These are phyloP conservation scores for Apiospora sp. DNA, from an alignment of 2,329 filamentous ascomycete species.

Conservation along the genomic window DNA sequence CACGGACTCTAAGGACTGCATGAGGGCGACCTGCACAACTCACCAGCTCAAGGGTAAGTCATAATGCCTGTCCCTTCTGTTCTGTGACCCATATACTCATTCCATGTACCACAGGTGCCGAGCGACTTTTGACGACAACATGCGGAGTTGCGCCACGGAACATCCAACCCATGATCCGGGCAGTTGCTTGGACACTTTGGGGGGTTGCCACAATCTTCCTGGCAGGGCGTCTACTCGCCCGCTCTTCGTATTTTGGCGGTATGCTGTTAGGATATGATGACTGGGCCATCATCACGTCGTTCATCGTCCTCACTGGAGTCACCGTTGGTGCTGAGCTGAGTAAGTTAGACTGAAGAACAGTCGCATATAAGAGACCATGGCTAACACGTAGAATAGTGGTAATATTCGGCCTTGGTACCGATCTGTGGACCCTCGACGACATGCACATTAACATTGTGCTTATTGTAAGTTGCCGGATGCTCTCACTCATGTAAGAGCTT, in stretches of 20 bases:
- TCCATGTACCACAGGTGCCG: constrained; percentile 23
- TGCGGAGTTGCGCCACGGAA: constrained; percentile 28
- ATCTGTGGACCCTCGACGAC: constrained; percentile 34
- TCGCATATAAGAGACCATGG: not conserved
- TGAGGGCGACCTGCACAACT: constrained; percentile 26
- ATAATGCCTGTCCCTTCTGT: too few relatives aligned
- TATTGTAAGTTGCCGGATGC: constrained; percentile 29
- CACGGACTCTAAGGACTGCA: constrained; percentile 23
- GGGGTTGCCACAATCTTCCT: constrained; percentile 30
- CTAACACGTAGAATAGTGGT: constrained; percentile 31
- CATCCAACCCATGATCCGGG: constrained; percentile 27
- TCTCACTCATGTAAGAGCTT: not conserved
- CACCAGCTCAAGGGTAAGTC: constrained; percentile 24
- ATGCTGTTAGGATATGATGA: constrained; percentile 35
- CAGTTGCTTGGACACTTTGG: constrained; percentile 32
- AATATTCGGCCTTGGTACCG: constrained; percentile 33
- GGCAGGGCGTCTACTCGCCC: constrained; percentile 31
- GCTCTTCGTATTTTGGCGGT: constrained; percentile 30
- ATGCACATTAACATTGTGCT: constrained; percentile 31
- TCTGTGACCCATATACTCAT: not conserved
- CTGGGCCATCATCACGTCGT: constrained; percentile 35
- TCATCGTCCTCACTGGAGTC: constrained; percentile 32
- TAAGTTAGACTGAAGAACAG: constrained; percentile 15
- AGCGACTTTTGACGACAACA: constrained; percentile 28
- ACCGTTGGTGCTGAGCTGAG: constrained; percentile 34